Evolutionary conservation across 495 filamentous ascomycete species (phyloP), one percentile per base, ranked within the genome.

Genomic region (Penicillium mononematosum): DNA sequence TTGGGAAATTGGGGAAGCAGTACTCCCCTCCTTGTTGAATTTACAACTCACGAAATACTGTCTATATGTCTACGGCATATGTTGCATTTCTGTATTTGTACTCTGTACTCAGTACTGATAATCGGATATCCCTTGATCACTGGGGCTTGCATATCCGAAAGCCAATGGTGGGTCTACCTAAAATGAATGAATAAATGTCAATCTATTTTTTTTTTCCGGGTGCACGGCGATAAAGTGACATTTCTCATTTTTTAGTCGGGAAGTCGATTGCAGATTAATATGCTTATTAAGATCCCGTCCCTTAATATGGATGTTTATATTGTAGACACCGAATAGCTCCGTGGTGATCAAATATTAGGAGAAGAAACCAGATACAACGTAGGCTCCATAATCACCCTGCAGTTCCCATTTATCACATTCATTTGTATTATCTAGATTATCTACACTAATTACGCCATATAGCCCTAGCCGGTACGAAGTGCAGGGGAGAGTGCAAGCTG

Each of bases 401-500:
- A 49, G 38, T 39, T 11, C 12, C 19, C 12, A 44, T 32, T 27
- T 11, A 34, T n/a, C n/a, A 32, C 20, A 45, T 19, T 27, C 8
- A 5, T 31, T 10, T 34, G 20, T 17, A 48, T 31, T 2, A 48
- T 20, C n/a, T 31, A 42, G 9, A 29, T 11, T 20, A 48, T 48
- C 4, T 31, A 31, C 38, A 29, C n/a, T 53, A 53, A 43, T 20
- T 27, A 29, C 27, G 22, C 50, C 38, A 20, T 36, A 34, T 50
- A 58, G 59, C 59, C 59, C 59, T 61, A 61, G 50, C 55, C 45
- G 55, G 22, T 34, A 38, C 32, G 45, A 49, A 41, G 58, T 25
- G 5, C 24, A 25, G 41, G 6, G 25, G 6, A 29, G 16, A 38
- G 29, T 27, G 34, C 42, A 12, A 50, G 47, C 19, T 45, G 46